A percentile compares a stretch with the other conserved stretches of the same genome.
These are phyloP conservation scores for Nemania diffusa DNA, from an alignment of 2,329 filamentous ascomycete genomes.

Conservation along the genomic window DNA sequence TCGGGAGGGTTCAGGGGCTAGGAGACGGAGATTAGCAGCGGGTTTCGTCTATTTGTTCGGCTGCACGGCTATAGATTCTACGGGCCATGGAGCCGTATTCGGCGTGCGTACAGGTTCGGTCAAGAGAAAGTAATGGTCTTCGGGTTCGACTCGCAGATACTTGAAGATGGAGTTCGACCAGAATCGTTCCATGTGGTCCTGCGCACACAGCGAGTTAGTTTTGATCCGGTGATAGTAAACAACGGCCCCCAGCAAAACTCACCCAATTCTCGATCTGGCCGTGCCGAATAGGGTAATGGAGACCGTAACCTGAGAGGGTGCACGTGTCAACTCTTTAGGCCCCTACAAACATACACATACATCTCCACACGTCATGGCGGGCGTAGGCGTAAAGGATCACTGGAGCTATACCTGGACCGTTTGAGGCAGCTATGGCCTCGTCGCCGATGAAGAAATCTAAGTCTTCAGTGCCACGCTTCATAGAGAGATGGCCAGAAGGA, in stretches of 20 bases:
- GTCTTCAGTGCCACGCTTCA: slow-evolving; percentile 96
- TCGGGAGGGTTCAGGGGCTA: slow-evolving; percentile 97
- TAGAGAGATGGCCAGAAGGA: slow-evolving; percentile 81
- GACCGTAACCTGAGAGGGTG: slow-evolving; percentile 76
- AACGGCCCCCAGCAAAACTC: slow-evolving; percentile 35
- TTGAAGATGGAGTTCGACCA: slow-evolving; percentile 99
- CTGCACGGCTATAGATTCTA: not conserved
- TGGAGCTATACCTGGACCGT: slow-evolving; percentile 75
- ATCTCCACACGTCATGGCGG: not conserved
- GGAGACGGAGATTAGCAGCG: slow-evolving; percentile 29
- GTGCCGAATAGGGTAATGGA: slow-evolving; percentile 97
- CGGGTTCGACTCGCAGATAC: slow-evolving; percentile 95
- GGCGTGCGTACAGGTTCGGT: slow-evolving; percentile 83
- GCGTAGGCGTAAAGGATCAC: not conserved
- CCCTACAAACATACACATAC: slow-evolving; percentile 29
- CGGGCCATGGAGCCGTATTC: slow-evolving; percentile 44
- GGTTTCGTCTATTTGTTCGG: not conserved
- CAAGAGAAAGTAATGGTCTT: slow-evolving; percentile 98
- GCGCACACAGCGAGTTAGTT: slow-evolving; percentile 51
- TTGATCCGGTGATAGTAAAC: not conserved
- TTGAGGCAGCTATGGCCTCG: slow-evolving; percentile 85
- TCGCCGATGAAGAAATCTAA: slow-evolving; percentile 99
- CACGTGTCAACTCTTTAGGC: slow-evolving; percentile 20
- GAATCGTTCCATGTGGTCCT: slow-evolving; percentile 99
- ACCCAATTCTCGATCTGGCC: slow-evolving; percentile 99